Base-by-base conservation (phyloP, 805 yeast genomes). In the Candida pini region DNA sequence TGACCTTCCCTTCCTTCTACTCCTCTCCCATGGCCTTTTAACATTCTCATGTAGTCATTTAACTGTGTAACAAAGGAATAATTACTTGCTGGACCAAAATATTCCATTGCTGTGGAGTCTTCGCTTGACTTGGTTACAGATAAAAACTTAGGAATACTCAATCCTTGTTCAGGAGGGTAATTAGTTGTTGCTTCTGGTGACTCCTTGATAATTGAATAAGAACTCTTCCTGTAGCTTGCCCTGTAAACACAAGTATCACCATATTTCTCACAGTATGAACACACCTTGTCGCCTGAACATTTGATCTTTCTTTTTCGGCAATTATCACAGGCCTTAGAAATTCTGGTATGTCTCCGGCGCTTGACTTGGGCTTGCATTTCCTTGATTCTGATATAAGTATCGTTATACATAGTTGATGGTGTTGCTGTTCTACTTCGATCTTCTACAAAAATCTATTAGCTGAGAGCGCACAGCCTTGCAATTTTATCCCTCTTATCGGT, bases 61-160 rank as follows among this genome's bases (percentile, higher is more conserved):
- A 50, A 30, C 18, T 50, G 53, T 26, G 41, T 50, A 10, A 50
- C 51, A 39, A 50, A 49, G 6, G 53, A 40, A 22, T 41, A 44
- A 27, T 51, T 51, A 35, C 49, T 43, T 6, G 52, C 45, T 5
- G 55, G 44, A 4, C 55, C 55, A 45, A 47, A 50, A 26, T 47
- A 50, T 28, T 50, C 52, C 38, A 41, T 29, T 4, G 41, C 19
- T 3, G 41, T 39, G 9, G 30, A 30, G n/a, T 39, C 34, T 4
- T 21, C 23, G 18, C 33, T 30, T 6, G 41, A 40, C 14, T 33
- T 39, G 6, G 33, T 26, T 3, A 28, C 31, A 6, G 43, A 39
- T 9, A 36, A n/a, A 17, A 39, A 34, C 8, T 23, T 26, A 3
- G 38, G 30, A 26, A 34, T 21, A 17, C 18, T 24, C 14, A 24